Conservation (phyloP, 2,329 filamentous ascomycete genomes). For the Coniella vitis region DNA sequence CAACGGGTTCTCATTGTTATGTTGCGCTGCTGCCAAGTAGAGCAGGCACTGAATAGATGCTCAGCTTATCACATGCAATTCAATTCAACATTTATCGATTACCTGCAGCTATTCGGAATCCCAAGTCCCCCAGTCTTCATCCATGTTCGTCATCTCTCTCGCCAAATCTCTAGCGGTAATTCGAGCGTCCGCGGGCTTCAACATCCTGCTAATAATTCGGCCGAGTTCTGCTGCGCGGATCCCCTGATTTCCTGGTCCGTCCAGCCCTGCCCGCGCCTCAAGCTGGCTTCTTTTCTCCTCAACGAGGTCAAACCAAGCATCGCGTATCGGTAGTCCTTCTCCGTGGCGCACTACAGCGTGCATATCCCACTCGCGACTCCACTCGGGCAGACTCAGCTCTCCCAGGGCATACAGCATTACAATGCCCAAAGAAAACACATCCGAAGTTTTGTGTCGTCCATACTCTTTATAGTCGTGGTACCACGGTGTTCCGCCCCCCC, state of each 20-base stretch:
- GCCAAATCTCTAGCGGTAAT: background rate
- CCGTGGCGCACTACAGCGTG: background rate
- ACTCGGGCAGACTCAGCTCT: background rate
- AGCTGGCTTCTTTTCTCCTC: background rate
- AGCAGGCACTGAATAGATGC: too few species aligned
- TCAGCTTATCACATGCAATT: too few species aligned
- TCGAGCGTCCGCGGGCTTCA: background rate
- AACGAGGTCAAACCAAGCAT: background rate
- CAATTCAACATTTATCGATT: too few species aligned
- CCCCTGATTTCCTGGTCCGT: background rate
- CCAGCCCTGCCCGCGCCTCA: background rate
- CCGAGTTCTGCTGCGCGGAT: too few species aligned
- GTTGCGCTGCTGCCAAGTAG: too few species aligned
- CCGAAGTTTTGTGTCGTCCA: background rate
- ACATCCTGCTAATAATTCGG: background rate
- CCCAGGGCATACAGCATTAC: background rate
- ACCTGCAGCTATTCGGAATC: too few species aligned
- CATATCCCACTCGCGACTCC: background rate
- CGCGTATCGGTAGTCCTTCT: background rate
- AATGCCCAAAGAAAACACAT: background rate
- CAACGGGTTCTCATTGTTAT: too few species aligned
- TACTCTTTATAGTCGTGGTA: background rate
- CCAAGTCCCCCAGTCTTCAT: too few species aligned
- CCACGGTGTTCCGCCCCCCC: background rate
- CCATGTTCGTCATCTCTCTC: background rate